Conservation (phyloP, 2,329 filamentous ascomycete genomes). For the Colletotrichum shisoi region DNA sequence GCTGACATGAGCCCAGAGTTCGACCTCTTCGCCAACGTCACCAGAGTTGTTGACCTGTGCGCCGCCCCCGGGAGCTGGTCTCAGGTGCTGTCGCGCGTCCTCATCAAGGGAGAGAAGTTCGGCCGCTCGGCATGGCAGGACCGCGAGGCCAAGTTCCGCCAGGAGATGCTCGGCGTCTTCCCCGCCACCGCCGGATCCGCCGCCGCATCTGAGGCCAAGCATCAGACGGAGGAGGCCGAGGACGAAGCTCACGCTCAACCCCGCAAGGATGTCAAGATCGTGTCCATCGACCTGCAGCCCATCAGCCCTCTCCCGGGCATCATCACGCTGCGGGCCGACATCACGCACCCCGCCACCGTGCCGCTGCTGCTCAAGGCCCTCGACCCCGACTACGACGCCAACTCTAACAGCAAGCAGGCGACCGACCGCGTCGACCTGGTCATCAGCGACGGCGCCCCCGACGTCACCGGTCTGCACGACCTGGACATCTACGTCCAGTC, state of each 20-base stretch:
- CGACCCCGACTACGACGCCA: slow-evolving; percentile 71
- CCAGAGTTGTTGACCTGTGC: slow-evolving; percentile 92
- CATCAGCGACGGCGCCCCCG: slow-evolving; percentile 92
- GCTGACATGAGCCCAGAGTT: slow-evolving; percentile 69
- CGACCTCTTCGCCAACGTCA: slow-evolving; percentile 88
- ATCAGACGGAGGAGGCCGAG: slow-evolving; percentile 37
- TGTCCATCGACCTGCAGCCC: slow-evolving; percentile 93
- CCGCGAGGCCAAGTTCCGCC: slow-evolving; percentile 72
- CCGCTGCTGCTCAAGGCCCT: slow-evolving; percentile 86
- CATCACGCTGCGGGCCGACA: slow-evolving; percentile 90
- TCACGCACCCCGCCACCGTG: slow-evolving; percentile 95
- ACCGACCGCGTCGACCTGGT: slow-evolving; percentile 89
- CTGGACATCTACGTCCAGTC: slow-evolving; percentile 98
- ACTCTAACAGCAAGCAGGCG: slow-evolving; percentile 58
- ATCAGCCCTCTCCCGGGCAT: slow-evolving; percentile 95
- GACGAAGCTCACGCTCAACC: slow-evolving; percentile 52
- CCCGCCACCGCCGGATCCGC: slow-evolving; percentile 39
- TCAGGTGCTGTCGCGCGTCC: slow-evolving; percentile 89
- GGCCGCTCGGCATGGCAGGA: slow-evolving; percentile 88
- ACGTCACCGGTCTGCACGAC: slow-evolving; percentile 96
- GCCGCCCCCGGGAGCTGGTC: slow-evolving; percentile 97
- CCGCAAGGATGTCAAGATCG: slow-evolving; percentile 84
- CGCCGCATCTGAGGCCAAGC: slow-evolving; percentile 5
- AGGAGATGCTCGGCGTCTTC: slow-evolving; percentile 66
- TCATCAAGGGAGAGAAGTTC: slow-evolving; percentile 93